A percentile compares a stretch with the other conserved stretches of the same genome.
Conservation (phyloP, 2,329 filamentous ascomycete genomes). For the Aureobasidium leucospermi region DNA sequence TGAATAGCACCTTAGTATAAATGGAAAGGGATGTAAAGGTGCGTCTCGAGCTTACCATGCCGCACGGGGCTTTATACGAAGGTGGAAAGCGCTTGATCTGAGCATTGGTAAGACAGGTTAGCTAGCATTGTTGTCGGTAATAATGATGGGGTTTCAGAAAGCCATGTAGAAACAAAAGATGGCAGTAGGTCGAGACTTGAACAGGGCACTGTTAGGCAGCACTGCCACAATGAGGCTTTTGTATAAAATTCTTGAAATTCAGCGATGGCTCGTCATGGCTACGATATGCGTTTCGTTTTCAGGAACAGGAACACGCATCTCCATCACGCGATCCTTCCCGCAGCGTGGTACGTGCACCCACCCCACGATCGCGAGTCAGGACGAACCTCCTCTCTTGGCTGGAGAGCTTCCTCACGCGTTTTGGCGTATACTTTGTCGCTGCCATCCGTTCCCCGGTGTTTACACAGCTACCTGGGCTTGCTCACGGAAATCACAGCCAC, state of each 20-base stretch:
- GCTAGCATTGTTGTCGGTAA: background rate
- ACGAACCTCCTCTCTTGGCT: background rate
- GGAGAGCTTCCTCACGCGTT: background rate
- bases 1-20: background rate
- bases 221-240: background rate
- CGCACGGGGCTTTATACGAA: background rate
- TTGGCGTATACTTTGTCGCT: background rate
- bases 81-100: background rate
- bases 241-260: background rate
- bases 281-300: constrained; percentile 3
- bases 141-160: background rate
- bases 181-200: background rate
- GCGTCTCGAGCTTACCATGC: background rate
- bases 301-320: background rate
- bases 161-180: background rate
- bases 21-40: too few relatives aligned
- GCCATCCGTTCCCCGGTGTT: background rate
- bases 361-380: background rate
- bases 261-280: constrained; percentile 4
- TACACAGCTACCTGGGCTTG: background rate
- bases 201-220: background rate
- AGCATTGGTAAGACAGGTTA: constrained; percentile 4
- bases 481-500: background rate
- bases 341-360: background rate
- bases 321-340: constrained; percentile 1